Percentiles rank a stretch among this genome's conserved stretches.
Evolutionary conservation across 176 grass and related monocot genomes (phyloP).

Genomic region (Poa pratensis): DNA sequence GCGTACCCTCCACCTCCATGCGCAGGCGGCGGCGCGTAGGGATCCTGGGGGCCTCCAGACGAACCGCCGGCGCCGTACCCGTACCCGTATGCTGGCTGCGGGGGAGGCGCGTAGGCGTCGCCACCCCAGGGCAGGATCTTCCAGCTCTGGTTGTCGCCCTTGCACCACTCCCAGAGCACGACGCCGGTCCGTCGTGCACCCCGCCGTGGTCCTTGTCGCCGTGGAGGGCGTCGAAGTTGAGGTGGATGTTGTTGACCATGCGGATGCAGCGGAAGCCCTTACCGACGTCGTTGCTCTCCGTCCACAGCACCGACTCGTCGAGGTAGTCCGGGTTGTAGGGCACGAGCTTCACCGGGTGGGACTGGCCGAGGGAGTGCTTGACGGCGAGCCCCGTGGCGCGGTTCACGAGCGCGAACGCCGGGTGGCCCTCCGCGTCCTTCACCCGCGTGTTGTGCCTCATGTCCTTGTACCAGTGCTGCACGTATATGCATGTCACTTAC

Average conservation of each 20-base stretch:
- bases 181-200: conserved; percentile 68
- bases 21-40: conserved; percentile 9
- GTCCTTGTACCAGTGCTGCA: conserved; percentile 83
- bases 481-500: background rate
- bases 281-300: conserved; percentile 69
- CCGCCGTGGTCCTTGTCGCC: conserved; percentile 79
- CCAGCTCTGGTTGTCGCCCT: conserved; percentile 80
- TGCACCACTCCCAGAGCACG: conserved; percentile 81
- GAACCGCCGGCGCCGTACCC: conserved; percentile 3
- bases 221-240: conserved; percentile 80
- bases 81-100: background rate
- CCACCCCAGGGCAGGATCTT: conserved; percentile 70
- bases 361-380: conserved; percentile 85
- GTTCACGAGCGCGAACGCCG: conserved; percentile 75
- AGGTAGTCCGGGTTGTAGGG: conserved; percentile 53
- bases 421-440: conserved; percentile 66
- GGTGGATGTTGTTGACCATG: conserved; percentile 75
- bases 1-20: conserved; percentile 10
- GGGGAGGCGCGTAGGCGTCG: conserved; percentile 19
- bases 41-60: conserved; percentile 15
- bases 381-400: conserved; percentile 70
- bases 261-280: conserved; percentile 83
- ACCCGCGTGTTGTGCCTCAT: conserved; percentile 63
- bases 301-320: conserved; percentile 80
- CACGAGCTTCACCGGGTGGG: conserved; percentile 58